Percentiles rank a stretch among this genome's conserved stretches.
These are phyloP conservation scores for Alternaria viburni DNA, from an alignment of 2,329 filamentous ascomycete genomes.

Conservation along the genomic window DNA sequence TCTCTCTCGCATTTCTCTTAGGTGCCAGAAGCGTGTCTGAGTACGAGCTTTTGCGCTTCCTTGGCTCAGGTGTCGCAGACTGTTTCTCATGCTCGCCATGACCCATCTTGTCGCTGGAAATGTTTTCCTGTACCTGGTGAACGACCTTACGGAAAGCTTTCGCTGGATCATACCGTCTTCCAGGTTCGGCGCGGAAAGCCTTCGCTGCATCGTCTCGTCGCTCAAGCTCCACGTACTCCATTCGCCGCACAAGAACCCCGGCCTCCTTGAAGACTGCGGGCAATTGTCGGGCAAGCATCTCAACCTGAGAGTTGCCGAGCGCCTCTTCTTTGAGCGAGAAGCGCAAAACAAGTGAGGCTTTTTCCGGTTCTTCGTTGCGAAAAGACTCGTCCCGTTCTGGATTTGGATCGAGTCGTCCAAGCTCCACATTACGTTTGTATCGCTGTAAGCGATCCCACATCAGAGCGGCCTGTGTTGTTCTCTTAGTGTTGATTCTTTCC, in stretches of 20 bases:
- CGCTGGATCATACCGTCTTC: background rate
- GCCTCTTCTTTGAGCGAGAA: constrained; percentile 6
- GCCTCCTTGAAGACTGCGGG: constrained; percentile 9
- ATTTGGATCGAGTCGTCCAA: background rate
- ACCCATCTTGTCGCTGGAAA: background rate
- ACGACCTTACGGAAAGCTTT: background rate
- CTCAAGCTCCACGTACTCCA: constrained; percentile 29
- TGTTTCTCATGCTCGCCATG: background rate
- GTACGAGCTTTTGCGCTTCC: background rate
- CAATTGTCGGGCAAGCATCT: constrained; percentile 16
- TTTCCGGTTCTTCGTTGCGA: background rate
- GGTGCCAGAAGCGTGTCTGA: background rate
- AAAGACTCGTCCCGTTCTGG: background rate
- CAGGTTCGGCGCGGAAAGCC: too few relatives aligned
- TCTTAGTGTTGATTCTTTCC: background rate
- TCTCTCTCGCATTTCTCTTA: background rate
- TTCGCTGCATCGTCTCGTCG: background rate
- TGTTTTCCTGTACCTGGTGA: background rate
- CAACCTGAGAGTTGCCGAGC: constrained; percentile 13
- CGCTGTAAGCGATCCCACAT: background rate
- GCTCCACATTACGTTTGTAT: background rate
- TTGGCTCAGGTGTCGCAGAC: background rate
- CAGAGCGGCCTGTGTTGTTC: background rate
- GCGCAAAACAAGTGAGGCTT: constrained; percentile 3
- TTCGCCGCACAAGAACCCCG: constrained; percentile 15